Base-by-base conservation (phyloP, 1,284 basidiomycete genomes). In the Tilletia setariae region DNA sequence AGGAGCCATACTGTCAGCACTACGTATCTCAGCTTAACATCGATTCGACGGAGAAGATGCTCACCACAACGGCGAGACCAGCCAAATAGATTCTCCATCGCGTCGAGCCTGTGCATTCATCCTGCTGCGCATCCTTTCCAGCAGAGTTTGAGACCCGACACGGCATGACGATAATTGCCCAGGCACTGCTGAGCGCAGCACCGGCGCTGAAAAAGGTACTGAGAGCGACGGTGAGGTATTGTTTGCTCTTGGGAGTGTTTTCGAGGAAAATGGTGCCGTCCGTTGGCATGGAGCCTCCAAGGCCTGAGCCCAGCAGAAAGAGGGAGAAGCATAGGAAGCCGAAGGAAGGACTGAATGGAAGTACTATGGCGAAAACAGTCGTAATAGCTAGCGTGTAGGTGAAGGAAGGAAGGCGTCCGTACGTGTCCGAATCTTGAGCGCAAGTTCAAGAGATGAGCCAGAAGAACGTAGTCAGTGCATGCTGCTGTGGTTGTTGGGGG, bases 251-350 rank as follows among this genome's bases (percentile, higher is more conserved):
- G 0, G 95, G 95, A 84, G 97, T 90, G 77, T 96, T 94, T 82
- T 98, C 95, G 2, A 97, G 86, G 64, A 98, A 88, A 4, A 96
- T 88, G 0, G 93, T 96, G 1, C 94, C 94, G 77, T 98, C 94
- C 0, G 94, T 97, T 0, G 94, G 95, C 93, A 97, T 95, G 51
- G 75, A 77, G 0, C 83, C 84, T 0, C 92, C 93, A 1, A 97
- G 91, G 2, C 94, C 92, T 63, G 90, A 94, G 1, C 95, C 95
- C 1, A 98, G 86, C 43, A 91, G 86, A 81, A 98, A 96, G 8
- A 97, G 86, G 15, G 89, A 85, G 7, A 91, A 67, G 76, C 94
- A 96, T 8, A 98, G 85, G 49, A 86, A 83, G 0, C 75, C 68
- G 79, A 93, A 97, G 0, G 88, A 89, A n/a, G 86, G 87, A 0